phyloP scores from a whole-genome alignment of 257 asterid species.

The Plantago elongata region DNA sequence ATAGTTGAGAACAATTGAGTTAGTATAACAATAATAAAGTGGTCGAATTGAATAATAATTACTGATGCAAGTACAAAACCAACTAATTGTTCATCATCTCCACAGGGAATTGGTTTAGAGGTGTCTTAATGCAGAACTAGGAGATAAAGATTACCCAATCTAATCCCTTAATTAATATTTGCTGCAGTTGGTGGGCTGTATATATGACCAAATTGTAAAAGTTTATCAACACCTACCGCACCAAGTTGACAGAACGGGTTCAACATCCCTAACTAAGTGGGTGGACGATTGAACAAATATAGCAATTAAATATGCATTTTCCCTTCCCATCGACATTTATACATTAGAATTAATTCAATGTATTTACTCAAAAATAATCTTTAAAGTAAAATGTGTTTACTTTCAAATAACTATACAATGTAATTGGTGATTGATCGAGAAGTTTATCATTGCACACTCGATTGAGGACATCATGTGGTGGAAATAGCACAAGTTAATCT shows the following conservation, averaged over 20 bases:
- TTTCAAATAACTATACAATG: too few species aligned
- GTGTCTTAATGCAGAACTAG: neutral
- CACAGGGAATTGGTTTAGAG: too few species aligned
- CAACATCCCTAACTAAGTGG: conserved; percentile 18
- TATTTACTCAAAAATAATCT: too few species aligned
- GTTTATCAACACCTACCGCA: conserved; percentile 10
- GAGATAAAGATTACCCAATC: conserved; percentile 8
- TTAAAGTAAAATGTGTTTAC: too few species aligned
- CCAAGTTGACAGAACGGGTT: conserved; percentile 8
- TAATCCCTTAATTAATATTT: too few species aligned
- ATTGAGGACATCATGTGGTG: too few species aligned
- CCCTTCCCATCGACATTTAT: neutral
- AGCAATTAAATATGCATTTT: too few species aligned
- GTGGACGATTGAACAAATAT: neutral
- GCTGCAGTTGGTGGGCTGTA: conserved; percentile 17
- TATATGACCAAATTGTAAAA: neutral
- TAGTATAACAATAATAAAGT: neutral
- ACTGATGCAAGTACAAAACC: neutral
- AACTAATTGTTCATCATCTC: too few species aligned
- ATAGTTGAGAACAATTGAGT: conserved; percentile 9
- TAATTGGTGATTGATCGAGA: too few species aligned
- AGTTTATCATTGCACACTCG: too few species aligned
- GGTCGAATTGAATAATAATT: too few species aligned
- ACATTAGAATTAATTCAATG: neutral
- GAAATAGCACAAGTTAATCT: too few species aligned